Evolutionary conservation across 192 early-diverging fungal genomes (phyloP), one percentile per base, ranked within the genome.

Genomic region (Coemansia sp.): DNA sequence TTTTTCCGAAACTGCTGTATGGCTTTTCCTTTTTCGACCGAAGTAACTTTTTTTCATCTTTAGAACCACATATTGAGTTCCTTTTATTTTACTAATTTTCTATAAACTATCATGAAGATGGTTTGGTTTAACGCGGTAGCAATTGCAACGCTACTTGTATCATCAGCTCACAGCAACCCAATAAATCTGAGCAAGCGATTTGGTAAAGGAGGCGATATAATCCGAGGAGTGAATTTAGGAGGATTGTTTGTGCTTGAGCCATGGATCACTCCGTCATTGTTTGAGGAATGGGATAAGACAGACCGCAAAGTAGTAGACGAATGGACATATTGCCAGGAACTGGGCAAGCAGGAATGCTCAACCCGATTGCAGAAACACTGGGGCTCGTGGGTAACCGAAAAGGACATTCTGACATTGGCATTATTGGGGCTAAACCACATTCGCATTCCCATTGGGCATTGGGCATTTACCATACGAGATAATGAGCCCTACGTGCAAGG

Each of bases 391-490:
- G 78, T 85, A 5, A 82, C 80, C 21, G 83, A 83, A 51, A 36
- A 44, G 0, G 83, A 85, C 53, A 80, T 85, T 40, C 31, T 49
- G 8, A 67, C 56, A 0, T 46, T 85, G 3, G 71, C 82, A 0
- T 63, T 53, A 15, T 58, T 76, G 6, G 74, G 78, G 0, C 54
- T 80, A 0, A 85, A 85, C 47, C 74, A 82, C 40, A 44, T 85
- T 7, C 80, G 83, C 15, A 85, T 85, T 20, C 83, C 83, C 10
- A 80, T 85, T 3, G 83, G 83, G 3, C 80, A 82, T 44, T 85
- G 83, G 83, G 82, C 82, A 9, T 79, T 85, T 34, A 76, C 76
- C 3, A 51, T 72, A 9, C 65, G 69, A 21, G 63, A 71, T 41
- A 54, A 30, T 38, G 83, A 85, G 59, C 83, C 83, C 9, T 85